phyloP scores from a whole-genome alignment of 345 rosid species.

The Sisymbrium irio region DNA sequence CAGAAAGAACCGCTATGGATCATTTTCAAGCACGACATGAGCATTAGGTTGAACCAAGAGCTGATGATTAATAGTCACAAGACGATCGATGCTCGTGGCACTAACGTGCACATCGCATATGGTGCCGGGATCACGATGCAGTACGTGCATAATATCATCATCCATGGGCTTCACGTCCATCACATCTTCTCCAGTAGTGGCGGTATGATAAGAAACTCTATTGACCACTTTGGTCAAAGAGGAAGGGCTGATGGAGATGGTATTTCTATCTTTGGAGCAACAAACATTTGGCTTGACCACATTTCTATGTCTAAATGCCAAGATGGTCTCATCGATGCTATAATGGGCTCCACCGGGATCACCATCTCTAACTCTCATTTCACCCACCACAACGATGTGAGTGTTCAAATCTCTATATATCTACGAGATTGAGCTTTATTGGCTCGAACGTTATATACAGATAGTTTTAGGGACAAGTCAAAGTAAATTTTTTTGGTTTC shows the following conservation, averaged over 20 bases:
- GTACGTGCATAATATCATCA: constrained; percentile 58
- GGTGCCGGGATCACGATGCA: constrained; percentile 74
- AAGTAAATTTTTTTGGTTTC: not conserved
- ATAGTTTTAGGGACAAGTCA: not conserved
- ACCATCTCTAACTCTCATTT: constrained; percentile 82
- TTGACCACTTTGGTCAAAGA: constrained; percentile 53
- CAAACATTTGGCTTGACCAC: constrained; percentile 81
- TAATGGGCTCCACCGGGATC: constrained; percentile 68
- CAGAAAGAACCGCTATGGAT: constrained; percentile 66
- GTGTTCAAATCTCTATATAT: not conserved
- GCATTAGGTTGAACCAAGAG: constrained; percentile 60
- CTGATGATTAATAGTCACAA: constrained; percentile 57
- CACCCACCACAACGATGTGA: constrained; percentile 73
- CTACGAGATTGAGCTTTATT: not conserved
- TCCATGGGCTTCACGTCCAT: constrained; percentile 64
- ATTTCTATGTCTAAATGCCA: constrained; percentile 59
- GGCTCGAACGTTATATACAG: not conserved
- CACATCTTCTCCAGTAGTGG: constrained; percentile 47
- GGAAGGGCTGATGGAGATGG: constrained; percentile 78
- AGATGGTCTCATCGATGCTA: constrained; percentile 77
- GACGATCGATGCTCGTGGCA: constrained; percentile 82
- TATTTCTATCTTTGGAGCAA: constrained; percentile 61
- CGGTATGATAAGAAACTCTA: constrained; percentile 52
- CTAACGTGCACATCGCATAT: constrained; percentile 50
- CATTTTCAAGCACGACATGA: constrained; percentile 55